phyloP scores from a whole-genome alignment of 225 moss, liverwort and hornwort species.

The Takakia lepidozioides region DNA sequence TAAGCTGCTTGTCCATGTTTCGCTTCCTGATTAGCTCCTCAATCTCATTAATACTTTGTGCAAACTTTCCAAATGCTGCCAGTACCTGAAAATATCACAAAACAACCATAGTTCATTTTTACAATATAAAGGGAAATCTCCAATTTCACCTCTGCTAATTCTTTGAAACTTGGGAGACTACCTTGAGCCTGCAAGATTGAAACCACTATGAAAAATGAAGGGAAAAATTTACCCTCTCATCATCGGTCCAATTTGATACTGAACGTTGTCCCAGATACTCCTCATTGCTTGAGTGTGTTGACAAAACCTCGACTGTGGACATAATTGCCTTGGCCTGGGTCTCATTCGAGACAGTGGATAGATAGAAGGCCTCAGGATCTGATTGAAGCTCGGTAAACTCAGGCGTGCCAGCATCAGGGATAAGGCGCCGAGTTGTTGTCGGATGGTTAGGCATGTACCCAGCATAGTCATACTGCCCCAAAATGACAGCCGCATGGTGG shows the following conservation, averaged over 20 bases:
- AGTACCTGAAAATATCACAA: constrained; percentile 21
- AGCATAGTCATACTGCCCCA: constrained; percentile 55
- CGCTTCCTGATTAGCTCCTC: constrained; percentile 39
- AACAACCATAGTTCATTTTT: neutral
- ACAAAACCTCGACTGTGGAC: constrained; percentile 43
- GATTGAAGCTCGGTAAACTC: constrained; percentile 32
- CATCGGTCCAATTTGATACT: constrained; percentile 48
- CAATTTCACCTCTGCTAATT: too few relatives aligned
- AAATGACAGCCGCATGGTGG: constrained; percentile 62
- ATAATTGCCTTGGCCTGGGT: constrained; percentile 60
- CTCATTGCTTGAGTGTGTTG: constrained; percentile 57
- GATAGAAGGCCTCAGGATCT: constrained; percentile 47
- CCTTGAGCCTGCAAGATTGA: too few relatives aligned
- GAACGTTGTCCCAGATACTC: constrained; percentile 47
- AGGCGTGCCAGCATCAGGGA: constrained; percentile 30
- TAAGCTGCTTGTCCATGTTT: constrained; percentile 41
- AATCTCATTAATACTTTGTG: constrained; percentile 21
- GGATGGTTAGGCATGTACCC: constrained; percentile 62
- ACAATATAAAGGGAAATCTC: too few relatives aligned
- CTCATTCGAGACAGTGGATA: constrained; percentile 46
- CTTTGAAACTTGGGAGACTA: too few relatives aligned
- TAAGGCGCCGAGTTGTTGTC: constrained; percentile 43
- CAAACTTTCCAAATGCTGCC: constrained; percentile 32
- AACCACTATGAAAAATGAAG: neutral
- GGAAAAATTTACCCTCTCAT: constrained; percentile 21